phyloP scores from a whole-genome alignment of 768 basidiomycete genomes.

The Glaciozyma antarctica region DNA sequence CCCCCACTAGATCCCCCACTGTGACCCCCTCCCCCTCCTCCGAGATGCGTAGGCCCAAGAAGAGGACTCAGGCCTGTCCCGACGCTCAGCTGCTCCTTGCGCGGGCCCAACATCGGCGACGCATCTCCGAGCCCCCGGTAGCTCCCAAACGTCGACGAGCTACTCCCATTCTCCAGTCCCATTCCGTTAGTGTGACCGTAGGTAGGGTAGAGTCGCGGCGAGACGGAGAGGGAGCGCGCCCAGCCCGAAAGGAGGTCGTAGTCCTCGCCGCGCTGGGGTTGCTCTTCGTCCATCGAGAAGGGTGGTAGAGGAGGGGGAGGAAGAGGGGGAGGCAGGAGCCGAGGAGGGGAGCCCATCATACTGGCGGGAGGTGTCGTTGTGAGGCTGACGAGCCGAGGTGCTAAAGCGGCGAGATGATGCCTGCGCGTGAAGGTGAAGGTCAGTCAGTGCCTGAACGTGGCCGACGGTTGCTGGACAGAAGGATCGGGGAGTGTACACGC shows the following conservation, averaged over 20 bases:
- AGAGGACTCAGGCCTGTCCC: conserved; percentile 9
- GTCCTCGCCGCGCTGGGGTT: neutral
- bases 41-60: neutral
- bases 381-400: too few relatives aligned
- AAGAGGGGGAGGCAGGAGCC: neutral
- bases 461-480: too few relatives aligned
- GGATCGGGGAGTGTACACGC: too few relatives aligned
- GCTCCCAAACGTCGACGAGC: neutral
- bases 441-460: too few relatives aligned
- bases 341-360: neutral
- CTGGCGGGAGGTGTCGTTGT: too few relatives aligned
- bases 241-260: neutral
- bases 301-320: neutral
- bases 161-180: too few relatives aligned
- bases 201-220: conserved; percentile 2
- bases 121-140: neutral
- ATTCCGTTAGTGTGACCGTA: neutral
- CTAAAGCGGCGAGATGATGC: too few relatives aligned
- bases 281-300: neutral
- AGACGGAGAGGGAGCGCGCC: conserved; percentile 4
- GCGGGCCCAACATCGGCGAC: conserved; percentile 1
- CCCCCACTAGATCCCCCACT: neutral
- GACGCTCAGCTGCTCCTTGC: neutral
- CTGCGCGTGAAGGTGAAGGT: too few relatives aligned
- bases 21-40: neutral